A percentile compares a stretch with the other conserved stretches of the same genome.
Evolutionary conservation across 352 stramenopile species (phyloP).

Genomic region (Pythium vanterpoolii): DNA sequence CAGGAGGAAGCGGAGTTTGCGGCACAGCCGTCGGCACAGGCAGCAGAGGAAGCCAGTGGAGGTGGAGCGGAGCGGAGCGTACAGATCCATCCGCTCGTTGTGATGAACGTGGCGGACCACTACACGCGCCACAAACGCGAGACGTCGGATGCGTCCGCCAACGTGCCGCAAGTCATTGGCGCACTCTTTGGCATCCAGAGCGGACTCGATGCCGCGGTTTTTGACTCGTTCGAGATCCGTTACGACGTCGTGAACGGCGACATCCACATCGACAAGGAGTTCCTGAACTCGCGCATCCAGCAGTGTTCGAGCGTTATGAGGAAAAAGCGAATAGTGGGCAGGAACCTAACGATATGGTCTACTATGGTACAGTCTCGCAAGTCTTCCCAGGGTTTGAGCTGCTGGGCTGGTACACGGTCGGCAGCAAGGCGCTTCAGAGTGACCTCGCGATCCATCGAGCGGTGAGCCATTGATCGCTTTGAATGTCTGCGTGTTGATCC

Average conservation of each 20-base stretch:
- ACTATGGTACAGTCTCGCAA: slow-evolving; percentile 48
- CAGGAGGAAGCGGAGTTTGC: slow-evolving; percentile 24
- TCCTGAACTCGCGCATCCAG: slow-evolving; percentile 70
- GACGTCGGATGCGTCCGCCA: slow-evolving; percentile 22
- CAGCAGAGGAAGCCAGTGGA: slow-evolving; percentile 28
- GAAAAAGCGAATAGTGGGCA: neutral
- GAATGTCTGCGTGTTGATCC: no score
- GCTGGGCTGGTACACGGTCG: slow-evolving; percentile 87
- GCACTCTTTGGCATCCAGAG: slow-evolving; percentile 92
- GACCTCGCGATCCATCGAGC: slow-evolving; percentile 76
- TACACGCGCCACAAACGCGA: slow-evolving; percentile 86
- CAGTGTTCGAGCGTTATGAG: slow-evolving; percentile 44
- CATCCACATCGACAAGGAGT: slow-evolving; percentile 82
- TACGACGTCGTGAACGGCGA: slow-evolving; percentile 52
- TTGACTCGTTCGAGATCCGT: slow-evolving; percentile 88
- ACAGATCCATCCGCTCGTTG: slow-evolving; percentile 84
- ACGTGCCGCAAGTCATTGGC: slow-evolving; percentile 70
- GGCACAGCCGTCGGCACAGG: slow-evolving; percentile 21
- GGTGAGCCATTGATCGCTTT: slow-evolving; percentile 25
- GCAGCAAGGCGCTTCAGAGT: slow-evolving; percentile 57
- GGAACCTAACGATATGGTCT: neutral
- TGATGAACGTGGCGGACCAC: slow-evolving; percentile 95
- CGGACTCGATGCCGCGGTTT: slow-evolving; percentile 73
- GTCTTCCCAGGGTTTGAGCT: slow-evolving; percentile 88
- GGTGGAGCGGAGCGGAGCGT: slow-evolving; percentile 64